Base-by-base conservation (phyloP, 441 rosid species). In the Corymbia citriodora region DNA sequence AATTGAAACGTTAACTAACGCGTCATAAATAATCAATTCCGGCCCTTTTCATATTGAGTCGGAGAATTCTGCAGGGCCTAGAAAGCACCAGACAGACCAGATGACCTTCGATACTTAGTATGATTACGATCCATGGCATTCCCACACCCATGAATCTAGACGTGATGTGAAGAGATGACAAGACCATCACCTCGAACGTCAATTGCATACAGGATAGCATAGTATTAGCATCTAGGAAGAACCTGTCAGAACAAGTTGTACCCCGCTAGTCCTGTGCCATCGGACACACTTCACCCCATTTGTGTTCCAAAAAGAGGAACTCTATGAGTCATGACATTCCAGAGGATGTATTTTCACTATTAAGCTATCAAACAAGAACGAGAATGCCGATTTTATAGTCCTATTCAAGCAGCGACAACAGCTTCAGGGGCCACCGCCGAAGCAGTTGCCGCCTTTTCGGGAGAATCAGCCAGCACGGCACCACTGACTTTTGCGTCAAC, bases 371-470 rank as follows among this genome's bases (percentile, higher is more conserved):
- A 23, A 79, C 53, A 14, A 25, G 6, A 79, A 23, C 18, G 10
- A 45, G 52, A 45, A 79, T 4, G 8, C 27, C 6, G 4, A 23
- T 36, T 45, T 25, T 45, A 79, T 23, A 45, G n/a, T 40, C 85
- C 85, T 79, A 79, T 23, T 94, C 90, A 96, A 88, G 96, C 94
- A 91, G 92, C 93, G 50, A 93, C 94, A 70, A 96, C 92, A 0
- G 94, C 93, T 93, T 94, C 96, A 1, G 94, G 53, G 9, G 94
- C 54, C 36, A 87, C 89, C 25, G 88, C 90, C 31, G 74, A 68
- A 31, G 87, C 91, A 13, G 91, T 87, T 10, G 91, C 93, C 31
- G 79, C 88, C 31, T 91, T 87, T 48, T 79, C 79, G 9, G 93
- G 31, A 59, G 89, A 70, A 82, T 90, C 90, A 4, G 93, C 23